phyloP scores from a whole-genome alignment of 140 eudicot genomes.

The Ambrosia hybrid region DNA sequence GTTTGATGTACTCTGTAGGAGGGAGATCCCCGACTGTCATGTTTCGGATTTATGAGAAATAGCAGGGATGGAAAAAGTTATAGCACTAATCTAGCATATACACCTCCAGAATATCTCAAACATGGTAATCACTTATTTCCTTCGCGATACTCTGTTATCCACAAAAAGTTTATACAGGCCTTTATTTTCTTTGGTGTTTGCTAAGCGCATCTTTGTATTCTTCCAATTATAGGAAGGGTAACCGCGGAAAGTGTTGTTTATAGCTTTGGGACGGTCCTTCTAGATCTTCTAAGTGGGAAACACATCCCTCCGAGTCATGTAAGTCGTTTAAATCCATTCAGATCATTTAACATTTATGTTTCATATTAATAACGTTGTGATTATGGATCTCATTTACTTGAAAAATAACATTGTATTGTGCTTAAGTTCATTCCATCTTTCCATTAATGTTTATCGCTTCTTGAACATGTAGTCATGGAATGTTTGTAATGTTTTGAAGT shows the following conservation, averaged over 20 bases:
- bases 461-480: neutral
- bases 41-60: conserved; percentile 89
- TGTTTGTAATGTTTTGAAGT: neutral
- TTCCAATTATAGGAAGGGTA: conserved; percentile 68
- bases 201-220: neutral
- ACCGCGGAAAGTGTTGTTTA: conserved; percentile 83
- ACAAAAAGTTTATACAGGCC: neutral
- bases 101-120: conserved; percentile 35
- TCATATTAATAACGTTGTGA: neutral
- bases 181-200: neutral
- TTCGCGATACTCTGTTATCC: neutral
- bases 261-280: conserved; percentile 86
- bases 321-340: conserved; percentile 26
- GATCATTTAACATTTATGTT: neutral
- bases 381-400: neutral
- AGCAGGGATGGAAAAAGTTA: conserved; percentile 92
- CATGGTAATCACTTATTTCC: conserved; percentile 52
- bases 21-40: conserved; percentile 92
- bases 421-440: neutral
- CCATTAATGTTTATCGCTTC: conserved; percentile 2
- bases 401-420: neutral
- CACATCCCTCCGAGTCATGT: conserved; percentile 97
- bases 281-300: conserved; percentile 90
- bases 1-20: conserved; percentile 47
- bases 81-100: conserved; percentile 85